Evolutionary conservation across 306 rosid genomes (phyloP).

Genomic region (Quillaja saponaria): DNA sequence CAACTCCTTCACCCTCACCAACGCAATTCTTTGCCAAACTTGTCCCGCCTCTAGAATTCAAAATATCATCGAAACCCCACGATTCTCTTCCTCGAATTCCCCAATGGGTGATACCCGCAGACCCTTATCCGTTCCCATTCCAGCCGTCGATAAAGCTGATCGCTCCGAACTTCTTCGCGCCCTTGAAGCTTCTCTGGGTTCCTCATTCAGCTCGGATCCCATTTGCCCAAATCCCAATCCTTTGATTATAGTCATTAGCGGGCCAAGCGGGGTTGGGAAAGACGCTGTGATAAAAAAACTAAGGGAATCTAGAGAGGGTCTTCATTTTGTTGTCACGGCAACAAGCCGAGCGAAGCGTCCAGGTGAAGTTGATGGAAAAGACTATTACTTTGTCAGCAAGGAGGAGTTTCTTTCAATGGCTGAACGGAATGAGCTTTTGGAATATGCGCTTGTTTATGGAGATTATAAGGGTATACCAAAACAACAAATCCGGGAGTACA

Average conservation of each 20-base stretch:
- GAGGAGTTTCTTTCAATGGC: slow-evolving; percentile 72
- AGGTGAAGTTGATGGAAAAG: slow-evolving; percentile 66
- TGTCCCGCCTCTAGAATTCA: slow-evolving; percentile 10
- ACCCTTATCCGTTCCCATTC: slow-evolving; percentile 39
- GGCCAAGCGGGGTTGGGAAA: slow-evolving; percentile 97
- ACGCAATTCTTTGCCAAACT: slow-evolving; percentile 16
- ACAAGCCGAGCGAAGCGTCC: slow-evolving; percentile 69
- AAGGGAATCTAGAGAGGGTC: slow-evolving; percentile 47
- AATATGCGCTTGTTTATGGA: slow-evolving; percentile 84
- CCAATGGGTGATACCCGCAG: slow-evolving; percentile 51
- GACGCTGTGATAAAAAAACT: slow-evolving; percentile 71
- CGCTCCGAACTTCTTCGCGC: slow-evolving; percentile 74
- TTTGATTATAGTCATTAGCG: slow-evolving; percentile 70
- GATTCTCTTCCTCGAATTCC: slow-evolving; percentile 29
- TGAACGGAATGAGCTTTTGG: slow-evolving; percentile 65
- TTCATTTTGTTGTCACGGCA: slow-evolving; percentile 86
- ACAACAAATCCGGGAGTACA: slow-evolving; percentile 71
- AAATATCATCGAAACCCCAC: background rate
- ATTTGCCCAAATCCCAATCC: slow-evolving; percentile 62
- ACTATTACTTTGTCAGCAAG: slow-evolving; percentile 68
- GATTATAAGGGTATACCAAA: slow-evolving; percentile 94
- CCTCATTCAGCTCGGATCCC: slow-evolving; percentile 62
- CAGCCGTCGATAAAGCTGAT: slow-evolving; percentile 46
- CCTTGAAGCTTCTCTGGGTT: slow-evolving; percentile 68
- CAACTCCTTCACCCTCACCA: slow-evolving; percentile 3